Evolutionary conservation across 495 filamentous ascomycete genomes (phyloP), one percentile per base, ranked within the genome.

Genomic region (Staphylotrichum longicolle): DNA sequence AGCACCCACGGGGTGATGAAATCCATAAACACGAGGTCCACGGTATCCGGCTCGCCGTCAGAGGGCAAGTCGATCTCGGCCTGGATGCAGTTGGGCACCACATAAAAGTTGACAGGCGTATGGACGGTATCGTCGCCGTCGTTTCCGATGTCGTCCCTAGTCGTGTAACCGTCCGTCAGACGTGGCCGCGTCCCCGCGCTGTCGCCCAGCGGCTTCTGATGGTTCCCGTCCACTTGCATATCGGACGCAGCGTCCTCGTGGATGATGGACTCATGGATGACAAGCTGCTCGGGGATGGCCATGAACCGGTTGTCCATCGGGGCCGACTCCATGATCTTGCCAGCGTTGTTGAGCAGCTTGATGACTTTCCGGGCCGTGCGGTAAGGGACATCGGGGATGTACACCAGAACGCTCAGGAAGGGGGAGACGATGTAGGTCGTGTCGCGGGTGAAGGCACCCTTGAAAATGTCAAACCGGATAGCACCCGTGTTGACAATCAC

Each of bases 81-180:
- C 67, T 91, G 88, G 62, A 98, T 85, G 70, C 86, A 88, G 69
- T 96, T 96, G 2, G 93, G 93, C 11, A 94, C 83, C 4, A 73
- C 68, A 72, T 94, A 92, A 70, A 89, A 91, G 33, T 80, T 72
- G 45, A 97, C 86, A 6, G 81, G 79, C 0, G 82, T 75, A 67
- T 98, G 94, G 2, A 96, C 65, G 0, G 93, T 93, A 70, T 98
- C 94, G 70, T 98, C 94, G 53, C 94, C 95, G 63, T 94, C 88
- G n/a, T 76, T 70, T 46, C 93, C 91, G 2, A 82, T 85, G 66
- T 93, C 93, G 71, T 98, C 94, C 44, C 76, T 76, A 11, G 94
- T 98, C 0, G 90, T 96, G 76, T 98, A 98, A 2, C 94, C 94
- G 6, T 88, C 86, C 30, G 86, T 70, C 1, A 91, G 73, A 39